Evolutionary conservation across 2,329 filamentous ascomycete genomes (phyloP).

Genomic region (Incumbomyces lentus): DNA sequence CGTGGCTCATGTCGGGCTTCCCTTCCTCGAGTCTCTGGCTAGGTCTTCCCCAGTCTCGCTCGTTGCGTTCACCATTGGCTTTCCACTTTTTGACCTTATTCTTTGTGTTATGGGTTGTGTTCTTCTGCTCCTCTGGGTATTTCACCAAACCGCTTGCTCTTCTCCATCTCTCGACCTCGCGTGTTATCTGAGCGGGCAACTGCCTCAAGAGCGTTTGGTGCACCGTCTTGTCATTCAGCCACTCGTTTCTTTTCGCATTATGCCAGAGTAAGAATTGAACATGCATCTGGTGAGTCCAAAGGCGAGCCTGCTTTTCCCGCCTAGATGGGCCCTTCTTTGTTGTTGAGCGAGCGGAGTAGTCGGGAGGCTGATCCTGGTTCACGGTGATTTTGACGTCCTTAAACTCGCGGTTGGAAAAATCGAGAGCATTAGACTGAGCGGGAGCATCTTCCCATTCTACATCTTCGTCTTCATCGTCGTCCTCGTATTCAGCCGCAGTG

Average conservation of each 20-base stretch:
- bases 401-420: constrained; percentile 6
- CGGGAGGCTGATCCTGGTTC: constrained; percentile 41
- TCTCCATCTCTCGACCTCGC: constrained; percentile 64
- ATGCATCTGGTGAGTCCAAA: constrained; percentile 76
- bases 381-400: constrained; percentile 45
- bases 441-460: constrained; percentile 52
- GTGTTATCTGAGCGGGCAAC: constrained; percentile 55
- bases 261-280: constrained; percentile 83
- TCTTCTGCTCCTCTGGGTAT: constrained; percentile 29
- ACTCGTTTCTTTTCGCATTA: constrained; percentile 74
- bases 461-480: constrained; percentile 29
- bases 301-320: constrained; percentile 66
- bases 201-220: constrained; percentile 68
- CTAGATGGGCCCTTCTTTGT: constrained; percentile 79
- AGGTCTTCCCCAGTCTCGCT: constrained; percentile 60
- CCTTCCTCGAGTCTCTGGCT: constrained; percentile 61
- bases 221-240: constrained; percentile 66
- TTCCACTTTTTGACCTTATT: constrained; percentile 34
- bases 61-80: constrained; percentile 30
- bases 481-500: constrained; percentile 32
- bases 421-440: constrained; percentile 22
- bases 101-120: constrained; percentile 27
- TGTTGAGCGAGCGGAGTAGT: constrained; percentile 51
- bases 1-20: constrained; percentile 65
- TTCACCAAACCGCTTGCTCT: constrained; percentile 52